phyloP scores from a whole-genome alignment of 1,284 basidiomycete genomes.

The Blastosporella zonata region DNA sequence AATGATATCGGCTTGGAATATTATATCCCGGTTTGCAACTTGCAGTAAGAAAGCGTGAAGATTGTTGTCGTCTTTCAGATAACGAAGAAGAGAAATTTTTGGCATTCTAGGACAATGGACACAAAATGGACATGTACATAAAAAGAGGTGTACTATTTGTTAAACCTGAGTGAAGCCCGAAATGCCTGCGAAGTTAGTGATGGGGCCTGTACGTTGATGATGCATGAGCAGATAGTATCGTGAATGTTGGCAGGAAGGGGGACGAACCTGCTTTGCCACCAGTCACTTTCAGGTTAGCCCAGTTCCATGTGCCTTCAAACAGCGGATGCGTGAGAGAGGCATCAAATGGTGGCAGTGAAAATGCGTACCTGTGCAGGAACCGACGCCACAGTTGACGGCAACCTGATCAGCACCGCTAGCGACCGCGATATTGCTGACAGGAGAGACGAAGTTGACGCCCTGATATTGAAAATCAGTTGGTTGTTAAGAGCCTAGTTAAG shows the following conservation, averaged over 20 bases:
- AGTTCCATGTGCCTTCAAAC: constrained; percentile 47
- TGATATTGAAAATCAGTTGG: constrained; percentile 19
- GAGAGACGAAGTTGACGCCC: constrained; percentile 38
- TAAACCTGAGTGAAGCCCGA: constrained; percentile 32
- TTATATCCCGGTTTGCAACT: constrained; percentile 9
- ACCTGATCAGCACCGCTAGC: constrained; percentile 32
- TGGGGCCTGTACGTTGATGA: constrained; percentile 25
- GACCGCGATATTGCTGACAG: constrained; percentile 36
- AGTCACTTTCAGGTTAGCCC: constrained; percentile 42
- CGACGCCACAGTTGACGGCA: constrained; percentile 44
- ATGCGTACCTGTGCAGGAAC: constrained; percentile 38
- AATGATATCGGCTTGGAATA: constrained; percentile 29
- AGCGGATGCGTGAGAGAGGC: constrained; percentile 12
- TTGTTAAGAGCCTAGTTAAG: neutral
- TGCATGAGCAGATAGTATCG: neutral
- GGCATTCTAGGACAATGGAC: no score
- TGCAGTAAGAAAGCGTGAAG: no score
- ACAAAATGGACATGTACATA: no score
- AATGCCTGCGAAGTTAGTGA: constrained; percentile 36
- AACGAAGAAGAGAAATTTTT: no score
- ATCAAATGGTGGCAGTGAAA: neutral
- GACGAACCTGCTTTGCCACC: constrained; percentile 39
- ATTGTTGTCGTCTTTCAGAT: no score
- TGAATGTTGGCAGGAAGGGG: neutral
- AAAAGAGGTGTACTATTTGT: no score